Evolutionary conservation across 495 filamentous ascomycete species (phyloP).

Genomic region (Podospora conica): DNA sequence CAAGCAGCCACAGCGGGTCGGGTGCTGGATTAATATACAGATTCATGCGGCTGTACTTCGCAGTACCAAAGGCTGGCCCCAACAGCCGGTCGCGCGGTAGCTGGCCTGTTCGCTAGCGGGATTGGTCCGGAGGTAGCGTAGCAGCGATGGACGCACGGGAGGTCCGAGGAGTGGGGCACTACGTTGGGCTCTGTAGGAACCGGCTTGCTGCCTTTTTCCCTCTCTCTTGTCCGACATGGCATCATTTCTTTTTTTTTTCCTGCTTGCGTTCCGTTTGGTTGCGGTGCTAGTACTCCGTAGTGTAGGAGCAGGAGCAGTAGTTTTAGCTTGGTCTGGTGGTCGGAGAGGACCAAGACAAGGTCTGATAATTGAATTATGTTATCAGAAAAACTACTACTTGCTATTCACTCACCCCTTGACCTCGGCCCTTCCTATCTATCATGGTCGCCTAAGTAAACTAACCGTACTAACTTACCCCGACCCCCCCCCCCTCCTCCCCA

Average conservation of each 20-base stretch:
- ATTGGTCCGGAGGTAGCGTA: slow-evolving; percentile 1
- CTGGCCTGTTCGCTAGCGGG: neutral
- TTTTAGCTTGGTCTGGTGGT: neutral
- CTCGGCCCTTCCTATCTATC: neutral
- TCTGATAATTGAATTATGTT: neutral
- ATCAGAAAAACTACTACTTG: neutral
- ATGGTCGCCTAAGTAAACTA: no score
- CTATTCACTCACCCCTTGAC: neutral
- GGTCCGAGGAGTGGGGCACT: neutral
- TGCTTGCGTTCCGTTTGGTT: neutral
- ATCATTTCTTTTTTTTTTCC: neutral
- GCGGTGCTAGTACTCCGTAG: neutral
- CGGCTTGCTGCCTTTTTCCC: neutral
- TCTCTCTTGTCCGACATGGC: neutral
- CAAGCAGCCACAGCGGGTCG: slow-evolving; percentile 59
- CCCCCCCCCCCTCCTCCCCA: neutral
- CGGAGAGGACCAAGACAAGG: neutral
- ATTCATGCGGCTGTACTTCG: slow-evolving; percentile 23
- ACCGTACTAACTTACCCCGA: no score
- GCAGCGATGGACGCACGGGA: neutral
- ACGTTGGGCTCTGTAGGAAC: neutral
- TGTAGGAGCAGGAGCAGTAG: neutral
- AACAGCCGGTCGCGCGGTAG: slow-evolving; percentile 2
- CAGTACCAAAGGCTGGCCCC: neutral
- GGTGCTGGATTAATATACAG: slow-evolving; percentile 46